phyloP scores from a whole-genome alignment of 179 eudicot species.

The Gypsophila paniculata region DNA sequence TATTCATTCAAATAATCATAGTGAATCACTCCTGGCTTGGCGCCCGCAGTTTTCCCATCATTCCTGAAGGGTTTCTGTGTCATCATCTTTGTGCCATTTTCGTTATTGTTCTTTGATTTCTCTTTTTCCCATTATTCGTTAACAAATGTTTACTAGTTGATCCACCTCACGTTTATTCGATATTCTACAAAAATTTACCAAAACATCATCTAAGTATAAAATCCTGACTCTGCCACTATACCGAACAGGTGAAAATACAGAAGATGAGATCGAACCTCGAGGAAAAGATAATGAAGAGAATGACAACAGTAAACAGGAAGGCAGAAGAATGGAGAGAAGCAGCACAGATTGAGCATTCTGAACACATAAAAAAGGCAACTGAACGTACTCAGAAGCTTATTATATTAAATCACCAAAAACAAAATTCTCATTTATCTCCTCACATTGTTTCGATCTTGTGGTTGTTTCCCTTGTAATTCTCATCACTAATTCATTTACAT shows the following conservation, averaged over 20 bases:
- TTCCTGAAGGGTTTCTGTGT: too few relatives aligned
- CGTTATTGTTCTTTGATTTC: too few relatives aligned
- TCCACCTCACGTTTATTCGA: too few relatives aligned
- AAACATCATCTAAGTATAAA: too few relatives aligned
- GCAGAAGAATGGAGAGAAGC: conserved; percentile 72
- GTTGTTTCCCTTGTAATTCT: conserved; percentile 59
- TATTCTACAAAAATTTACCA: too few relatives aligned
- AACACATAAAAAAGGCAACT: conserved; percentile 44
- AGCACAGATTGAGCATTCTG: conserved; percentile 59
- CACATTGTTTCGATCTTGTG: conserved; percentile 48
- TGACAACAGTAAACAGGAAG: conserved; percentile 63
- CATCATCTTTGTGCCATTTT: too few relatives aligned
- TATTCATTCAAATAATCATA: too few relatives aligned
- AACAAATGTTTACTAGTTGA: too few relatives aligned
- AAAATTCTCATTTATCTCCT: conserved; percentile 33
- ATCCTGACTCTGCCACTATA: too few relatives aligned
- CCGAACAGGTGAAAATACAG: conserved; percentile 78
- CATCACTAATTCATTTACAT: conserved; percentile 16
- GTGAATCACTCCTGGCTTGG: too few relatives aligned
- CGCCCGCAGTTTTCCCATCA: too few relatives aligned
- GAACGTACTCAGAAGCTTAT: conserved; percentile 44
- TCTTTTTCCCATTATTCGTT: too few relatives aligned
- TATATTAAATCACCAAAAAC: conserved; percentile 20
- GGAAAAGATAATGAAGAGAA: conserved; percentile 80
- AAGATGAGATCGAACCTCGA: conserved; percentile 82